Evolutionary conservation across 108 stramenopile species (phyloP), one percentile per base, ranked within the genome.

Genomic region (Cyclotella distinguenda): DNA sequence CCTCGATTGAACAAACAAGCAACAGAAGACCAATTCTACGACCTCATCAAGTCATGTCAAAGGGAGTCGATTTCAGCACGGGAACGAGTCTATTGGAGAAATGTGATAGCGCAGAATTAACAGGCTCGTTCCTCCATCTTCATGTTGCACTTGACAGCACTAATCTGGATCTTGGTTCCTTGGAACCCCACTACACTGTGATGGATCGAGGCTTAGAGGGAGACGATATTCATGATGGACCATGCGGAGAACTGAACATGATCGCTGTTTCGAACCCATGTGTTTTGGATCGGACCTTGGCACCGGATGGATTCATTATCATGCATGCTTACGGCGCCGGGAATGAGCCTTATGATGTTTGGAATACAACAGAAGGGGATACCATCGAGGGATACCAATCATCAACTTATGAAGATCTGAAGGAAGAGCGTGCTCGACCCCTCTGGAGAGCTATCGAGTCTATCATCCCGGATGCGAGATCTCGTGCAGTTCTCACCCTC

Each of bases 101-200:
- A 38, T 87, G 85, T 40, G 79, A 88, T 46, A 52, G 51, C 16
- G 85, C 86, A 18, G 88, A 93, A 67, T 81, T 86, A 84, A 93
- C 91, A 27, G 87, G 92, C 28, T 90, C 90, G 2, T 96, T 95
- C 66, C 72, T 95, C 44, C 95, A 96, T 75, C 72, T 96, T 43
- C 95, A 96, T 60, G 74, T 96, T 25, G 95, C 91, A 30, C 81
- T 96, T 27, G 66, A 95, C 68, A 82, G 87, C 12, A 68, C 80
- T 35, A 88, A 86, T 6, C 61, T 96, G 6, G 85, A 93, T 43
- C 61, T 85, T 7, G 31, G 63, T 21, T 49, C 55, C 19, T 64
- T 96, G 68, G 85, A 94, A 60, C 87, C 90, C 7, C 96, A 97
- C 65, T 94, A 97, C 63, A 95, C 96, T 8, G 91, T 97, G 9